phyloP scores from a whole-genome alignment of 768 basidiomycete genomes.

The Psilocybe azurescens region DNA sequence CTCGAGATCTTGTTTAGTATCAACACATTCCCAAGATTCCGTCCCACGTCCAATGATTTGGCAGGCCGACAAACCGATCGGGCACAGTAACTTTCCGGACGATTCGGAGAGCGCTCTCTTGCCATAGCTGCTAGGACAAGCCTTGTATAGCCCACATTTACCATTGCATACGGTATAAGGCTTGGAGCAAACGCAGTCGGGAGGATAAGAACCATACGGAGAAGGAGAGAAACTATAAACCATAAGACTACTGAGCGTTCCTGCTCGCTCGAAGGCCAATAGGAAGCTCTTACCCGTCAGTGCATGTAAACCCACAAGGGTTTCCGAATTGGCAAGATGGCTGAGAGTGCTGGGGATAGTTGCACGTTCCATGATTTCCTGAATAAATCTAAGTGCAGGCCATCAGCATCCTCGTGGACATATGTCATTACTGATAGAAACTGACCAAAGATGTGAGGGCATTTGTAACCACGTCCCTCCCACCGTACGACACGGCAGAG shows the following conservation, averaged over 20 bases:
- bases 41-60: conserved; percentile 37
- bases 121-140: conserved; percentile 3
- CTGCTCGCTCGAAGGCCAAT: neutral
- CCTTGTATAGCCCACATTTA: conserved; percentile 41
- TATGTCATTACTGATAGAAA: neutral
- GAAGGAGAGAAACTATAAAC: conserved; percentile 30
- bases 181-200: conserved; percentile 44
- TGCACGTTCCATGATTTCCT: conserved; percentile 29
- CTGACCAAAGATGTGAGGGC: conserved; percentile 42
- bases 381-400: conserved; percentile 16
- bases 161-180: conserved; percentile 55
- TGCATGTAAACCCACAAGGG: conserved; percentile 53
- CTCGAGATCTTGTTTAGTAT: conserved; percentile 46
- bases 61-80: conserved; percentile 40
- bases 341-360: conserved; percentile 45
- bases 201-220: conserved; percentile 36
- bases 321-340: conserved; percentile 39
- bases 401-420: neutral
- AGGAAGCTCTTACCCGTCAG: conserved; percentile 40
- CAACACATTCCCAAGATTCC: conserved; percentile 50
- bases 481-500: conserved; percentile 33
- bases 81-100: conserved; percentile 25
- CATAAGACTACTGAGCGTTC: neutral
- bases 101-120: neutral
- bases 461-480: conserved; percentile 31